A percentile compares a stretch with the other conserved stretches of the same genome.
phyloP scores from a whole-genome alignment of 2,329 filamentous ascomycete genomes.

The Macrophomina tecta region DNA sequence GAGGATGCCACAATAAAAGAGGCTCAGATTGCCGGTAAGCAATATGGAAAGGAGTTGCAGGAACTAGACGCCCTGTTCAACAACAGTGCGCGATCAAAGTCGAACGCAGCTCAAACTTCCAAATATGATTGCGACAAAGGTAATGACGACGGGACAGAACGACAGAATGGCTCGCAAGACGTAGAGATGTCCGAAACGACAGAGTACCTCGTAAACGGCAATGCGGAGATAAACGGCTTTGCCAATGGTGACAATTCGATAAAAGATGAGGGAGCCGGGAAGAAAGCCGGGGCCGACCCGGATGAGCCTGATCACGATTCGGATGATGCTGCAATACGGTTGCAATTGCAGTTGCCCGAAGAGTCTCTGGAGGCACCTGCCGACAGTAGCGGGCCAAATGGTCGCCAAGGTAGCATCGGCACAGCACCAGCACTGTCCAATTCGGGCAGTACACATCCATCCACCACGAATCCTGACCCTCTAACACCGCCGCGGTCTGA shows the following conservation, averaged over 20 bases:
- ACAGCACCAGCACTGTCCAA: conserved; percentile 33
- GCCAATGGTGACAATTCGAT: conserved; percentile 24
- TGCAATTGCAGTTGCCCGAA: conserved; percentile 17
- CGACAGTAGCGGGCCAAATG: conserved; percentile 28
- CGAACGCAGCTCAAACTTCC: conserved; percentile 50
- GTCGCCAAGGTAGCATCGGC: conserved; percentile 33
- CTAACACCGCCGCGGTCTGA: conserved; percentile 70
- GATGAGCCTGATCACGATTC: conserved; percentile 45
- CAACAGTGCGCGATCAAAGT: conserved; percentile 62
- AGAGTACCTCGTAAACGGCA: conserved; percentile 18
- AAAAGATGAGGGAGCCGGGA: conserved; percentile 54
- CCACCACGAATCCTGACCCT: conserved; percentile 54
- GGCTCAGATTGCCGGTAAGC: conserved; percentile 75
- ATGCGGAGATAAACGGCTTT: conserved; percentile 29
- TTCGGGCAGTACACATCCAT: conserved; percentile 45
- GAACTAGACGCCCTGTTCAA: conserved; percentile 78
- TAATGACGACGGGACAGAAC: conserved; percentile 25
- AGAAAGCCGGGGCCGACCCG: conserved; percentile 47
- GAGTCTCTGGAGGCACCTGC: conserved; percentile 9
- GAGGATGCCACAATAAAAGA: conserved; percentile 80
- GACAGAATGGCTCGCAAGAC: conserved; percentile 18
- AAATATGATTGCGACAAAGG: conserved; percentile 35
- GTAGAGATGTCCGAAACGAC: conserved; percentile 25
- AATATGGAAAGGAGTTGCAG: conserved; percentile 68
- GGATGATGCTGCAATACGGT: conserved; percentile 17